Base-by-base conservation (phyloP, 495 filamentous ascomycete genomes). In the Penicillium pancosmium region DNA sequence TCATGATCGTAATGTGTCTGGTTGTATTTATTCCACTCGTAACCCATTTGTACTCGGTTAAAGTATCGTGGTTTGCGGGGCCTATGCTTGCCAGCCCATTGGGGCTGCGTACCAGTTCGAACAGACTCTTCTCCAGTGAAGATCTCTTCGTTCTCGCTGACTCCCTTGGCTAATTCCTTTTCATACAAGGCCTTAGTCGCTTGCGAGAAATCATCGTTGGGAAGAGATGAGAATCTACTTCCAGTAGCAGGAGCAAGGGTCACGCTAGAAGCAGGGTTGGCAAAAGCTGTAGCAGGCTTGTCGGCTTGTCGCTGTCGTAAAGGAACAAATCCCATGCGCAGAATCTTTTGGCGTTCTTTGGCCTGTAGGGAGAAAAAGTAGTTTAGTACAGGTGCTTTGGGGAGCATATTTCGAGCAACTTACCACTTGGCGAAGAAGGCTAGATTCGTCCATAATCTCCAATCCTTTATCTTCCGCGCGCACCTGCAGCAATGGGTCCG, bases 1-100 rank as follows among this genome's bases (percentile, higher is more conserved):
- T 98, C 95, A 72, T 97, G 93, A 68, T 98, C 95, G 76, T 99
- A 99, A 77, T 99, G 94, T 2, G 94, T 99, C 74, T 99, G 94
- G 66, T 99, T 99, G 80, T 99, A 99, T 70, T 99, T 99, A 72
- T 99, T 99, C 94, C 94, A 99, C 70, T 99, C 94, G 73, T 97
- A 99, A 41, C 94, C 94, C 91, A 97, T 98, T 74, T 97, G 92
- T 41, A 97, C 93, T 19, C 94, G 87, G 69, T 98, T 98, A 82
- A 99, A 98, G 76, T 98, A 98, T 33, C 91, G 84, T 10, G 94
- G 95, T 76, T 98, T 97, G 52, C 94, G 83, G 21, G 95, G 93
- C 15, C 92, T 86, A 68, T 97, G 89, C 72, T 96, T 95, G 69
- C 85, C 83, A 15, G 92, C 90, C 94, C 94, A 99, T 62, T 86